Percentiles rank a stretch among this genome's conserved stretches.
Evolutionary conservation across 257 asterid genomes (phyloP).

Genomic region (Solanum verrucosum): DNA sequence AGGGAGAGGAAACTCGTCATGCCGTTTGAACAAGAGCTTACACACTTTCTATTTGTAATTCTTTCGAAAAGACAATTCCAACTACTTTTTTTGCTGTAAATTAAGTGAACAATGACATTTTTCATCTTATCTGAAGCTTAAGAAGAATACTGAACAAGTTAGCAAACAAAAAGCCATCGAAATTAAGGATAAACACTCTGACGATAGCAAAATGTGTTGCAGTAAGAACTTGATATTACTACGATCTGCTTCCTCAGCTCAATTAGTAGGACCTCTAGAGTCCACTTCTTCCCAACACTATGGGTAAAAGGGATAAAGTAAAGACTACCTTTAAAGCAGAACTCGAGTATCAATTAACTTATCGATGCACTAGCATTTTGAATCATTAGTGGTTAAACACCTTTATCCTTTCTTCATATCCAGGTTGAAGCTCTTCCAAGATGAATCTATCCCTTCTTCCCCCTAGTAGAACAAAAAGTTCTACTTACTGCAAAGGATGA

Average conservation of each 20-base stretch:
- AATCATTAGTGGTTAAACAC: not conserved
- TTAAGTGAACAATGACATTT: not conserved
- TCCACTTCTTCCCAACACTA: not conserved
- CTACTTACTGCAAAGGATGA: not conserved
- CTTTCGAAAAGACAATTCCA: not conserved
- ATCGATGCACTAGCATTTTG: not conserved
- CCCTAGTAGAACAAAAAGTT: not conserved
- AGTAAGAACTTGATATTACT: not conserved
- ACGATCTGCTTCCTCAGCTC: not conserved
- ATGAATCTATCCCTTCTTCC: not conserved
- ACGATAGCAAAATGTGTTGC: not conserved
- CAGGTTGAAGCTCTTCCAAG: not conserved
- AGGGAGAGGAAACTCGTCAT: not conserved
- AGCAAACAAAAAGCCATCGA: not conserved
- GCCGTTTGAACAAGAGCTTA: not conserved
- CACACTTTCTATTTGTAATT: not conserved
- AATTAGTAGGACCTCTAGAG: not conserved
- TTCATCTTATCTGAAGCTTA: not conserved
- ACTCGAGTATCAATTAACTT: not conserved
- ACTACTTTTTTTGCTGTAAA: not conserved
- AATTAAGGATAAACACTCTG: not conserved
- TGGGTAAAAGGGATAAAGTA: not conserved
- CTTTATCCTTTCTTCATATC: not conserved
- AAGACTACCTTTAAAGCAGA: not conserved
- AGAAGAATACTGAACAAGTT: not conserved